Conservation (phyloP, 1,284 basidiomycete species). For the Cryptococcus sp. region DNA sequence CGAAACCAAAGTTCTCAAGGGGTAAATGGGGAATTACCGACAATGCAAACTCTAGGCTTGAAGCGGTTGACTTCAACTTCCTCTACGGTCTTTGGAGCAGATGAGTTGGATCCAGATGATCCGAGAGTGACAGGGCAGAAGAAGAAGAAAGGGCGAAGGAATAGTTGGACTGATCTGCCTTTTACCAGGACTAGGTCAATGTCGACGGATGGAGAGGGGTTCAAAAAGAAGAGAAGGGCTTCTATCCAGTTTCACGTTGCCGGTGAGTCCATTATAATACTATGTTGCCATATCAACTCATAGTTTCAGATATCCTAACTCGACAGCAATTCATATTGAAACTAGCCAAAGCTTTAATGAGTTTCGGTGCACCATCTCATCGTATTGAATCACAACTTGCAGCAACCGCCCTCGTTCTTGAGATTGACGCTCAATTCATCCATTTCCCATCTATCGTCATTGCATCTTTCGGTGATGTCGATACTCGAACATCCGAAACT, state of each 20-base stretch:
- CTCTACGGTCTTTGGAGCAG: slow-evolving; percentile 13
- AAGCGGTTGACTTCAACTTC: slow-evolving; percentile 13
- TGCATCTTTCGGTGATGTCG: slow-evolving; percentile 72
- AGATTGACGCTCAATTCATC: slow-evolving; percentile 73
- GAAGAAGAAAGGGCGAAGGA: slow-evolving; percentile 18
- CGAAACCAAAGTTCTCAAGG: slow-evolving; percentile 2
- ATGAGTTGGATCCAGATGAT: slow-evolving; percentile 30
- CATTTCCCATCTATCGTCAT: slow-evolving; percentile 77
- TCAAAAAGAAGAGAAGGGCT: slow-evolving; percentile 11
- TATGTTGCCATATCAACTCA: neutral
- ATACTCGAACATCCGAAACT: slow-evolving; percentile 62
- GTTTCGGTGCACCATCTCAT: slow-evolving; percentile 80
- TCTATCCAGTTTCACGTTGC: slow-evolving; percentile 30
- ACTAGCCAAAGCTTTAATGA: slow-evolving; percentile 72
- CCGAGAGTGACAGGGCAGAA: slow-evolving; percentile 27
- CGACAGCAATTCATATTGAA: slow-evolving; percentile 72
- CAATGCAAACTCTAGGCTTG: slow-evolving; percentile 24
- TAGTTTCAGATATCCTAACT: slow-evolving; percentile 55
- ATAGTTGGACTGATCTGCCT: slow-evolving; percentile 14
- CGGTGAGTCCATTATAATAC: slow-evolving; percentile 15
- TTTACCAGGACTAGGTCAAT: slow-evolving; percentile 4
- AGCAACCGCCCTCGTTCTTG: slow-evolving; percentile 73
- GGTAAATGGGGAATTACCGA: slow-evolving; percentile 14
- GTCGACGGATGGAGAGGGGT: slow-evolving; percentile 3
- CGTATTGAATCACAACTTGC: slow-evolving; percentile 74